Evolutionary conservation across 148 eudicot species (phyloP), one percentile per base, ranked within the genome.

Genomic region (Dysphania ambrosioides): DNA sequence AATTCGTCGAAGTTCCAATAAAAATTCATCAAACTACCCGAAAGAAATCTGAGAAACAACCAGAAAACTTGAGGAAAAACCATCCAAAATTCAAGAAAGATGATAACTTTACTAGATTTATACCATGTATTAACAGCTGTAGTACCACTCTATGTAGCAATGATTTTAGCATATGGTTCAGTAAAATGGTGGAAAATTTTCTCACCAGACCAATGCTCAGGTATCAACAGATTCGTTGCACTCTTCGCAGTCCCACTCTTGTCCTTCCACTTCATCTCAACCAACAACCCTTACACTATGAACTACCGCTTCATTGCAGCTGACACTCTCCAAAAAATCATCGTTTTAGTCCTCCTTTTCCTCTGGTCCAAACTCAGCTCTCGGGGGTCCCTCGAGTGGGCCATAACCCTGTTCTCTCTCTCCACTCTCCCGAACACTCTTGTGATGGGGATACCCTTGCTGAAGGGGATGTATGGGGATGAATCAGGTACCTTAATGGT

Each of bases 111-210:
- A 16, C 34, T 77, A 2, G 97, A 92, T 82, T 82, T 92, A 24
- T 92, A 92, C 91, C 95, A 90, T 70, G 97, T 92, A 3, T 71
- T 90, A 35, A 88, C 97, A 4, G 95, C 97, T 0, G 93, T 92
- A 0, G 92, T 92, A 2, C 97, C 97, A 8, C 88, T 92, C 26
- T 92, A 92, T 59, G 95, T 92, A 3, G 97, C 97, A 34, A 92
- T 92, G 97, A 87, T 92, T 78, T 74, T 92, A 21, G 97, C 97
- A 26, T 92, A 92, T 40, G 97, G 93, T 5, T 92, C 97, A 13
- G 97, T 92, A 40, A 92, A 88, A 86, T 92, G 97, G 97, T 92
- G 97, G 97, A 88, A 87, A 74, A 92, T 92, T 70, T 92, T 92
- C 77, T 86, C 81, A 70, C 91, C 94, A 0, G 97, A 88, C 47